phyloP scores from a whole-genome alignment of 768 basidiomycete species.

The Macrolepiota fuliginosa region DNA sequence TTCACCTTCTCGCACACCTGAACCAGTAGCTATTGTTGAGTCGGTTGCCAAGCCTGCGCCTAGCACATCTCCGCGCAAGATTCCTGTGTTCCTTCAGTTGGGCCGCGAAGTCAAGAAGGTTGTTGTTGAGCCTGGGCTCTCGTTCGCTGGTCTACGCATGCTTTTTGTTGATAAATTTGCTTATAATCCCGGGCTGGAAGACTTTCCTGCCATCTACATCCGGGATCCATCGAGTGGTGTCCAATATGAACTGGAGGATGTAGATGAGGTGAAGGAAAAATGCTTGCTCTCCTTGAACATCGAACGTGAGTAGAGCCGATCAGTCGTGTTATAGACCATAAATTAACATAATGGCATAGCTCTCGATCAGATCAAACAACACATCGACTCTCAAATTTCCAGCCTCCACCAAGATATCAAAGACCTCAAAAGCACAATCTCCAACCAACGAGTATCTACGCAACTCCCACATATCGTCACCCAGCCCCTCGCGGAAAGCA shows the following conservation, averaged over 20 bases:
- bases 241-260: conserved; percentile 94
- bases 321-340: conserved; percentile 1
- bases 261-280: conserved; percentile 87
- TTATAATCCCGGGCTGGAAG: conserved; percentile 89
- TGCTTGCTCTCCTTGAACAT: conserved; percentile 91
- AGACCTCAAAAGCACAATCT: conserved; percentile 73
- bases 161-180: conserved; percentile 94
- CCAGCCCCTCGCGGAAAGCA: conserved; percentile 62
- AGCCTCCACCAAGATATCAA: conserved; percentile 84
- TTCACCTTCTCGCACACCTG: conserved; percentile 41
- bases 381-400: conserved; percentile 91
- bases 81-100: conserved; percentile 85
- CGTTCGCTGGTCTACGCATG: conserved; percentile 74
- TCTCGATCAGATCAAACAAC: conserved; percentile 97
- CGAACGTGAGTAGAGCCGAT: conserved; percentile 72
- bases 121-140: conserved; percentile 63
- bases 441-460: conserved; percentile 50
- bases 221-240: conserved; percentile 90
- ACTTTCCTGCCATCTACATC: conserved; percentile 95
- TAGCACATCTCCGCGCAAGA: conserved; percentile 29
- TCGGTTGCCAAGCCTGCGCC: conserved; percentile 10
- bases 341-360: conserved; percentile 44
- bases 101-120: conserved; percentile 91
- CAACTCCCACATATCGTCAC: conserved; percentile 45
- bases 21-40: conserved; percentile 22